Base-by-base conservation (phyloP, 1,284 basidiomycete genomes). In the Malassezia restricta region DNA sequence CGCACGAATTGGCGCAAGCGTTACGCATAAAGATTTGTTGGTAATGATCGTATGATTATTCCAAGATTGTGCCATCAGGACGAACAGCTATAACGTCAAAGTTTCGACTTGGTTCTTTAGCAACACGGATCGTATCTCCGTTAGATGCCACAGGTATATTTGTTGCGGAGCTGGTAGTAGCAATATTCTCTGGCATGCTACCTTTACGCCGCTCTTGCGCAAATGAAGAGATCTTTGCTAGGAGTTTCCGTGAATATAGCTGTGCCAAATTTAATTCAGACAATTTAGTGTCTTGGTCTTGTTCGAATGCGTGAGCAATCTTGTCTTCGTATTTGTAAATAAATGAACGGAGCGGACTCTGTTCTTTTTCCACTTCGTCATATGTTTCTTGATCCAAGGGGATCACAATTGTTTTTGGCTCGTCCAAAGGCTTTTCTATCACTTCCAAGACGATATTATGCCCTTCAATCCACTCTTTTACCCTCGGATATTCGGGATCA, bases 391-490 rank as follows among this genome's bases (percentile, higher is more conserved):
- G 56, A 5, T 57, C 49, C 29, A 73, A 45, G 17, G 58, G 56
- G 27, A 73, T 64, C 11, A 70, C 63, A 31, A 64, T 53, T 2
- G 67, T 64, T 27, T 60, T 52, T 12, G 64, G 54, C 31, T 73
- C 71, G 38, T 58, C 59, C 12, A 53, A 56, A 29, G 57, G 53
- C 31, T 40, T 43, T 47, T 63, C 47, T 48, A 63, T 64, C 49
- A 68, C 61, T 47, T 73, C 67, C 35, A 71, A 50, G 15, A 73
- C 58, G 5, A 73, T 55, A 8, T 66, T 58, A 49, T 61, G 47
- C 3, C 71, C 71, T 47, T 73, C 69, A 14, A 70, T 56, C 69
- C 69, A 73, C 32, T 66, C 56, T 20, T 58, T 56, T 7, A 62
- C 50, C 17, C 51, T 57, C 1, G 70, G 68, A 56, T 62, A 70